Evolutionary conservation across 2,329 filamentous ascomycete genomes (phyloP).

Genomic region (Teratosphaeria pseudoeucalypti): DNA sequence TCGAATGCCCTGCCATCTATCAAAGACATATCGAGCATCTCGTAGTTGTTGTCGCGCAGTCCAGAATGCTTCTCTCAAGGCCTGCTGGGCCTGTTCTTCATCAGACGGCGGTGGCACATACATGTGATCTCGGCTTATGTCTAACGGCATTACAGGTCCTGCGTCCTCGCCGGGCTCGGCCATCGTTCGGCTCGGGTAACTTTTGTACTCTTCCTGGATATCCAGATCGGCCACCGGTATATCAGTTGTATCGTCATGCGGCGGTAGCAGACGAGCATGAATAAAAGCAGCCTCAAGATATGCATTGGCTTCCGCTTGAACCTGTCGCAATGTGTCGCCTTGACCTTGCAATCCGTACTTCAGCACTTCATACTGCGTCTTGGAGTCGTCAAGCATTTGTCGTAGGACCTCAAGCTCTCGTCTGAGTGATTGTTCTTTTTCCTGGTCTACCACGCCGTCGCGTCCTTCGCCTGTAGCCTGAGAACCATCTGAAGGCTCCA

Average conservation of each 20-base stretch:
- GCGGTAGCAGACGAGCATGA: conserved; percentile 1
- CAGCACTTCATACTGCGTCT: not conserved
- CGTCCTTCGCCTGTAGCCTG: not conserved
- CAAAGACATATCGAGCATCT: conserved; percentile 1
- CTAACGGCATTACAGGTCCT: not conserved
- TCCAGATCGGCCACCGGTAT: conserved; percentile 2
- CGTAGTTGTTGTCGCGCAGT: not conserved
- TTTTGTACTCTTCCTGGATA: conserved; percentile 7
- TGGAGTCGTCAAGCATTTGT: not conserved
- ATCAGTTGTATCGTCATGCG: not conserved
- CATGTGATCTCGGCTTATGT: conserved; percentile 1
- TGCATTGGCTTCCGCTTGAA: conserved; percentile 1
- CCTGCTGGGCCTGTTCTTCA: conserved; percentile 3
- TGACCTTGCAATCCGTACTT: not conserved
- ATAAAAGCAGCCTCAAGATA: conserved; percentile 8
- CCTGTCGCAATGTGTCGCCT: not conserved
- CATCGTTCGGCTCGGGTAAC: not conserved
- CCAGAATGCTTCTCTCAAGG: conserved; percentile 1
- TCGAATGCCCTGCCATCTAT: conserved; percentile 1
- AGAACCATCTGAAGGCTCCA: not conserved
- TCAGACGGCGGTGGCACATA: not conserved
- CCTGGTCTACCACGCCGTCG: not conserved
- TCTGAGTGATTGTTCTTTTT: not conserved
- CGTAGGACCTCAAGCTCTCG: conserved; percentile 2
- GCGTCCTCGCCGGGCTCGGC: not conserved